Evolutionary conservation across 257 asterid genomes (phyloP).

Genomic region (Penstemon barbatus): DNA sequence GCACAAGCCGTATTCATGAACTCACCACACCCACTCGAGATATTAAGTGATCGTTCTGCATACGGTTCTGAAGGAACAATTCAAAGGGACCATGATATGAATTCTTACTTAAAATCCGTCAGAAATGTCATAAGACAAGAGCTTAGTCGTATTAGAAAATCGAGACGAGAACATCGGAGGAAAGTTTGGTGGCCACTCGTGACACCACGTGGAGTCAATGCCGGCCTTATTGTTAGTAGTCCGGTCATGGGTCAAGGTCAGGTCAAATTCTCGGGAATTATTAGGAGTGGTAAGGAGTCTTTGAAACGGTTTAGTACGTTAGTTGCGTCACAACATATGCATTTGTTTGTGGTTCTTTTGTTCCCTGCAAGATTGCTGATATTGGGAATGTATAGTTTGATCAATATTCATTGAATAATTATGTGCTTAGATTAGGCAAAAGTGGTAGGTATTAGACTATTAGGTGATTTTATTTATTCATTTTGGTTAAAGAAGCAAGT

Average conservation of each 20-base stretch:
- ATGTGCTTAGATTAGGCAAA: conserved; percentile 5
- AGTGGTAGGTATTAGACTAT: conserved; percentile 25
- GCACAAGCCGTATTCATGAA: conserved; percentile 65
- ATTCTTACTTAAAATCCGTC: conserved; percentile 61
- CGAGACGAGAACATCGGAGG: conserved; percentile 51
- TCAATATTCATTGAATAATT: conserved; percentile 35
- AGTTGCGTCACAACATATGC: conserved; percentile 78
- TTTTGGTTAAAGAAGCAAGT: conserved; percentile 36
- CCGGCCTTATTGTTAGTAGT: conserved; percentile 41
- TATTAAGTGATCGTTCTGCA: conserved; percentile 79
- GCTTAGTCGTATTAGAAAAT: conserved; percentile 55
- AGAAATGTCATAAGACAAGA: conserved; percentile 69
- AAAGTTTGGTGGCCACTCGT: conserved; percentile 74
- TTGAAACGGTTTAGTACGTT: conserved; percentile 60
- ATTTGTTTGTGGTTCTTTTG: conserved; percentile 73
- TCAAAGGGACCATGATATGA: conserved; percentile 89
- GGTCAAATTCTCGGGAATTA: conserved; percentile 55
- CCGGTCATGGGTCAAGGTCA: conserved; percentile 39
- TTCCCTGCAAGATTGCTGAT: conserved; percentile 67
- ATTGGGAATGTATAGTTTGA: conserved; percentile 46
- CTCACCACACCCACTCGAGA: conserved; percentile 96
- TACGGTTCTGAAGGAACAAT: conserved; percentile 86
- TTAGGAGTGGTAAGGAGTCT: conserved; percentile 63
- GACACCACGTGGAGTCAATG: conserved; percentile 42
- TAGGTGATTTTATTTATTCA: conserved; percentile 61